Evolutionary conservation across 805 yeast genomes (phyloP).

Genomic region (Metschnikowia amazonensis): DNA sequence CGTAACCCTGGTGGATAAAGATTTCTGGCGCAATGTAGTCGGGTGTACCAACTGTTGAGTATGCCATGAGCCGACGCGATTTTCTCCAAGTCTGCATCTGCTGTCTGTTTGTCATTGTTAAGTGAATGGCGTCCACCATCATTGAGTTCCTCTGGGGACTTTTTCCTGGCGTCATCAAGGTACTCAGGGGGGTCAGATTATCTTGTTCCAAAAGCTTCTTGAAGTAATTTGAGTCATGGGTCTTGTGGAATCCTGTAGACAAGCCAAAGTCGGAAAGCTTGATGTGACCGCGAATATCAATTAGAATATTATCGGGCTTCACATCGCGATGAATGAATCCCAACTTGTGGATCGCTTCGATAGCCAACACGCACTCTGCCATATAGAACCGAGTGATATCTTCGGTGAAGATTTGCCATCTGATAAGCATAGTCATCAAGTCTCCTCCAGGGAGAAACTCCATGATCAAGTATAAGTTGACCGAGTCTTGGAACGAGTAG

Average conservation of each 20-base stretch:
- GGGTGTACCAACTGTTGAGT: slow-evolving; percentile 94
- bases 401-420: slow-evolving; percentile 91
- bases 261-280: slow-evolving; percentile 73
- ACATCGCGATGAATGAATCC: slow-evolving; percentile 97
- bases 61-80: slow-evolving; percentile 87
- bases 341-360: slow-evolving; percentile 87
- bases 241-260: slow-evolving; percentile 88
- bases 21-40: slow-evolving; percentile 96
- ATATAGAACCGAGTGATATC: slow-evolving; percentile 90
- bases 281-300: slow-evolving; percentile 72
- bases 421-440: slow-evolving; percentile 90
- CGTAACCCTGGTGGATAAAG: slow-evolving; percentile 88
- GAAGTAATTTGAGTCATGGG: slow-evolving; percentile 87
- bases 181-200: slow-evolving; percentile 28
- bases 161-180: slow-evolving; percentile 19
- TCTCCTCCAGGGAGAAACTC: slow-evolving; percentile 79
- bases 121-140: slow-evolving; percentile 90
- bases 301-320: slow-evolving; percentile 92
- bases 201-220: slow-evolving; percentile 71
- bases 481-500: slow-evolving; percentile 77
- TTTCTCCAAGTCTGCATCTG: slow-evolving; percentile 97
- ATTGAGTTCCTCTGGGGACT: slow-evolving; percentile 57
- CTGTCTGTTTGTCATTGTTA: slow-evolving; percentile 92
- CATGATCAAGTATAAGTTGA: slow-evolving; percentile 74
- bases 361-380: slow-evolving; percentile 94